A percentile compares a stretch with the other conserved stretches of the same genome.
These are phyloP conservation scores for Trichoderma asperelloides DNA, from an alignment of 495 filamentous ascomycete genomes.

Conservation along the genomic window DNA sequence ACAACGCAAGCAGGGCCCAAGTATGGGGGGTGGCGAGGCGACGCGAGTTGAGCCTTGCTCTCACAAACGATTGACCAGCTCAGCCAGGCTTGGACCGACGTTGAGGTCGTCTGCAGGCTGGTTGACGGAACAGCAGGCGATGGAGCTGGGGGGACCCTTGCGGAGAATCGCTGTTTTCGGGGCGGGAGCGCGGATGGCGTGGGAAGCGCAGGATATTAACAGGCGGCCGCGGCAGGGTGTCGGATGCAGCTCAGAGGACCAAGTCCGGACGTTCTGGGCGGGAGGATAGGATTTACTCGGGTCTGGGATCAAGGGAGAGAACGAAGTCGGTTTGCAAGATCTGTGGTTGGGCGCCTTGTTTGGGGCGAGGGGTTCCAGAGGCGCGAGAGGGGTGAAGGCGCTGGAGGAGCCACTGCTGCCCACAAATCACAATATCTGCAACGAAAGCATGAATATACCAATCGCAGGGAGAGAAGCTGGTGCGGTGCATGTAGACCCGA, in stretches of 20 bases:
- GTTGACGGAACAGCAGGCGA: not conserved
- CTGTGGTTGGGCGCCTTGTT: slow-evolving; percentile 2
- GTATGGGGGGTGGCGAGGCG: not conserved
- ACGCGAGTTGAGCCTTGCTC: not conserved
- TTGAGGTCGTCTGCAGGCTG: not conserved
- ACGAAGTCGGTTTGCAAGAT: slow-evolving; percentile 2
- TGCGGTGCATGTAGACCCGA: not conserved
- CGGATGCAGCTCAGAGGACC: not conserved
- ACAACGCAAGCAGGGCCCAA: not conserved
- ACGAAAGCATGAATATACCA: not conserved
- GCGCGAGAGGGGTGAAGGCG: slow-evolving; percentile 6
- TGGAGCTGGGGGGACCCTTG: not conserved
- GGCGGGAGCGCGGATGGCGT: slow-evolving; percentile 1
- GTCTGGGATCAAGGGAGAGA: not conserved
- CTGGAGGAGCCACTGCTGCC: slow-evolving; percentile 4
- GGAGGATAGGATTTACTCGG: not conserved
- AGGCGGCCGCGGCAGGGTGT: not conserved
- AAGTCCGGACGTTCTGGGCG: not conserved
- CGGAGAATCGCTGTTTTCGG: not conserved
- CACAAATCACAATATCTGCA: not conserved
- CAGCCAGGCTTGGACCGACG: not conserved
- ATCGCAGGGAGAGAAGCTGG: not conserved
- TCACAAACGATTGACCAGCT: not conserved
- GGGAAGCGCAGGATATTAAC: not conserved
- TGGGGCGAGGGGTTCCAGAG: slow-evolving; percentile 3